Evolutionary conservation across 2,329 filamentous ascomycete species (phyloP), one percentile per base, ranked within the genome.

Genomic region (Cercospora zeae-maydis): DNA sequence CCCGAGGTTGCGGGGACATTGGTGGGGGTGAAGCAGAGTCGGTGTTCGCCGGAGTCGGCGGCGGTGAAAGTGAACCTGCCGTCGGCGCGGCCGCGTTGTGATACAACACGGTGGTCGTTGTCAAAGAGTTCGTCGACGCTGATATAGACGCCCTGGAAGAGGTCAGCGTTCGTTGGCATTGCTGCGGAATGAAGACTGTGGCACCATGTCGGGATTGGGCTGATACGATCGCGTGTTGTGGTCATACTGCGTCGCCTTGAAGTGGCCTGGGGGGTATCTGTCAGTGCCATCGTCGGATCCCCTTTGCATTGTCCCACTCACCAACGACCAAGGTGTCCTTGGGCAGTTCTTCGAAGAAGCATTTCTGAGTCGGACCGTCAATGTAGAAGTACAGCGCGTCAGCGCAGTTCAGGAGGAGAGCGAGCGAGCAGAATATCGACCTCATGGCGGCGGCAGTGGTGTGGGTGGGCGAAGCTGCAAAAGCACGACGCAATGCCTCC

Each of bases 41-140:
- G 88, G 85, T 99, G 95, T 78, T 96, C 91, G 76, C 95, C 95
- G n/a, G 90, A 85, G 77, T 97, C 95, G 75, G 92, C 91, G 58
- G 95, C 91, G 69, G 88, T 92, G 84, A 99, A 98, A 73, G 93
- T 97, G 83, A 98, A 98, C 74, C 90, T 90, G 70, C 95, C 93
- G 47, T 84, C 81, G 64, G 86, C 79, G 45, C 84, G 79, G 72
- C 93, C 93, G 65, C 89, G 88, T 79, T 96, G 92, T 68, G 88
- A 91, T 67, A 98, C 91, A 66, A 99, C 90, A 67, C 93, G 92
- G 85, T 99, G 95, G 82, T 98, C 89, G 78, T 96, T 93, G 84
- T 98, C 93, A 79, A 99, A 99, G 73, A 89, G 85, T 82, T 99
- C 95, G 85, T 97, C 93, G 62, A 98, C 93, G 14, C 91, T 93